Conservation (phyloP, 495 filamentous ascomycete species). For the Clavariopsis aquatica region DNA sequence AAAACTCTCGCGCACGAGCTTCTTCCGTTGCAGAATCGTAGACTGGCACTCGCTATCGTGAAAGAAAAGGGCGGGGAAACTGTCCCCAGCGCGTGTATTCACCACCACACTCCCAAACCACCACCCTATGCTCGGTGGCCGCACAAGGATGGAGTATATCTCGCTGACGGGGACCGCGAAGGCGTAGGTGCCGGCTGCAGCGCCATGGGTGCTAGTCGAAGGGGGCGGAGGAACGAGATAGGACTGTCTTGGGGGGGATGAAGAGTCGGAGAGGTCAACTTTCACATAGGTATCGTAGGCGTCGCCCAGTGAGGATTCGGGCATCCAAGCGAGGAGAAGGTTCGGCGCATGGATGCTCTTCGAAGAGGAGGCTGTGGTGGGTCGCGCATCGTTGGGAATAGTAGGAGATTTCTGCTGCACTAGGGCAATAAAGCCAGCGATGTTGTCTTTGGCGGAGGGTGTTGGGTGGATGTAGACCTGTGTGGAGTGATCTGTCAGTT, state of each 20-base stretch:
- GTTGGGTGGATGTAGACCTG: conserved; percentile 98
- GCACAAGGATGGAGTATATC: conserved; percentile 85
- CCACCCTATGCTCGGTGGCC: conserved; percentile 93
- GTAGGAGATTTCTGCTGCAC: conserved; percentile 78
- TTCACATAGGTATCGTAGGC: conserved; percentile 89
- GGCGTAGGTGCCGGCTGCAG: conserved; percentile 79
- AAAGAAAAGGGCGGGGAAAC: conserved; percentile 94
- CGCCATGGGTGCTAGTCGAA: conserved; percentile 68
- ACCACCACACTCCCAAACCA: conserved; percentile 96
- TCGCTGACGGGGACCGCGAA: conserved; percentile 89
- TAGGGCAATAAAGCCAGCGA: conserved; percentile 91
- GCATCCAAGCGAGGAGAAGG: conserved; percentile 88
- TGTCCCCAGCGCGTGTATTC: conserved; percentile 84
- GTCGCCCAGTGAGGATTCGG: conserved; percentile 84
- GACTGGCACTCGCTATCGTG: conserved; percentile 95
- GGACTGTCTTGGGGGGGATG: conserved; percentile 77
- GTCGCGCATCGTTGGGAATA: conserved; percentile 44
- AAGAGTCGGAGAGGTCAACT: conserved; percentile 81
- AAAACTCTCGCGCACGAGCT: conserved; percentile 75
- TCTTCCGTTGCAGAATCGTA: conserved; percentile 92
- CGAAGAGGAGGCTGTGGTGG: conserved; percentile 55
- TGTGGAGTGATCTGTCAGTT: not conserved
- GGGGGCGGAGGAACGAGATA: conserved; percentile 92
- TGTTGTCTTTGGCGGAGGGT: conserved; percentile 90
- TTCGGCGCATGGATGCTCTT: conserved; percentile 56